Conservation (phyloP, 2,329 filamentous ascomycete genomes). For the Exophiala mesophila region DNA sequence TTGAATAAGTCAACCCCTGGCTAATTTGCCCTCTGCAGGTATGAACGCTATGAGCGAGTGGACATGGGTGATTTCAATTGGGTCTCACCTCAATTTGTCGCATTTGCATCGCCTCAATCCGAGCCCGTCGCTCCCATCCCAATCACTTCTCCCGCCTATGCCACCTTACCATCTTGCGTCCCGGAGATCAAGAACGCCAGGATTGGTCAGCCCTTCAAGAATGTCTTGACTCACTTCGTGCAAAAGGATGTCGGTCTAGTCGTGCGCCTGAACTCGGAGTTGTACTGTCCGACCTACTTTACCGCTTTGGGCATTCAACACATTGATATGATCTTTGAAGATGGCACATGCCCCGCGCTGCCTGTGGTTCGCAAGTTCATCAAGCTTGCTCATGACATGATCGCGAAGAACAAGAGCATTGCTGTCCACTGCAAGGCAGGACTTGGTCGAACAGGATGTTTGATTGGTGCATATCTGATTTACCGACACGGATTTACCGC, state of each 20-base stretch:
- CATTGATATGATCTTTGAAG: constrained; percentile 99
- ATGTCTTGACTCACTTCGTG: constrained; percentile 84
- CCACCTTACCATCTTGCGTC: constrained; percentile 69
- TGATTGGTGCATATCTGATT: constrained; percentile 96
- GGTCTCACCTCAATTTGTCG: constrained; percentile 91
- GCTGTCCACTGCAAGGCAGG: constrained; percentile 99
- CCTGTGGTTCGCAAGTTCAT: constrained; percentile 92
- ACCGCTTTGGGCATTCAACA: constrained; percentile 92
- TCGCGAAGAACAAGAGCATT: constrained; percentile 86
- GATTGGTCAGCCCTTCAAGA: constrained; percentile 86
- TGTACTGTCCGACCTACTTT: constrained; percentile 97
- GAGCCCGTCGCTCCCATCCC: constrained; percentile 68
- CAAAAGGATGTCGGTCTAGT: constrained; percentile 87
- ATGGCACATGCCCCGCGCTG: constrained; percentile 89
- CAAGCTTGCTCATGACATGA: constrained; percentile 88
- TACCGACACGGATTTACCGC: constrained; percentile 96
- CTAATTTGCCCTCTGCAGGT: constrained; percentile 43
- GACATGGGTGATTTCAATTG: constrained; percentile 99
- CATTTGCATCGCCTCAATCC: constrained; percentile 92
- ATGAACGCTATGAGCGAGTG: constrained; percentile 90
- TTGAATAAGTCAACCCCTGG: background rate
- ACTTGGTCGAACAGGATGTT: constrained; percentile 86
- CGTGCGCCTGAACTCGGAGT: constrained; percentile 87
- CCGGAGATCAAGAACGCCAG: constrained; percentile 65
- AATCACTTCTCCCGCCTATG: constrained; percentile 67